A percentile compares a stretch with the other conserved stretches of the same genome.
Evolutionary conservation across 495 filamentous ascomycete species (phyloP).

Genomic region (Immersiella caudata): DNA sequence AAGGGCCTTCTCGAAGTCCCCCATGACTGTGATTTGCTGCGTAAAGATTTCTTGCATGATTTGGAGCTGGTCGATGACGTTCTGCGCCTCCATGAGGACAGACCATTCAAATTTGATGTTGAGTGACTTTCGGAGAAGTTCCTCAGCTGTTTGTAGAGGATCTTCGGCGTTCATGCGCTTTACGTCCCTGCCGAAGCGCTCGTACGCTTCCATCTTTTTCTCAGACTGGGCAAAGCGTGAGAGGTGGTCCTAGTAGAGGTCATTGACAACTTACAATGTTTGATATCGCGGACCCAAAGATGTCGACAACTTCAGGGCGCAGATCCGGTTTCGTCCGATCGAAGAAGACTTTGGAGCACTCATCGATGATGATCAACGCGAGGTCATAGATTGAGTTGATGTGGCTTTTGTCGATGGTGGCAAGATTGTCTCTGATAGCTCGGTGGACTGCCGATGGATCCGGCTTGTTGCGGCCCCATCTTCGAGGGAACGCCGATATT

Average conservation of each 20-base stretch:
- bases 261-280: conserved; percentile 33
- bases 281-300: conserved; percentile 62
- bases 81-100: conserved; percentile 67
- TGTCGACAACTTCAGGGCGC: conserved; percentile 68
- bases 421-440: conserved; percentile 40
- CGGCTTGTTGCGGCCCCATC: conserved; percentile 70
- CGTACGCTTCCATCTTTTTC: conserved; percentile 35
- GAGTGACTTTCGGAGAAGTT: conserved; percentile 55
- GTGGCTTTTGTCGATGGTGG: conserved; percentile 49
- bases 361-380: conserved; percentile 51
- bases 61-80: conserved; percentile 42
- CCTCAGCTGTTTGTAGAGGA: conserved; percentile 38
- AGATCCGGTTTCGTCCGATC: conserved; percentile 62
- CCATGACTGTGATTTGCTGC: conserved; percentile 61
- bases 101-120: conserved; percentile 71
- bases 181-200: conserved; percentile 30
- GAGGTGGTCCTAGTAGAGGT: too few species aligned
- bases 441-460: conserved; percentile 66
- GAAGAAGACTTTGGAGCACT: conserved; percentile 49
- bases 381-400: conserved; percentile 70
- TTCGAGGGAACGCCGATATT: conserved; percentile 68
- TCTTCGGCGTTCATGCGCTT: conserved; percentile 38
- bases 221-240: conserved; percentile 22
- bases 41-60: conserved; percentile 75
- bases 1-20: conserved; percentile 59